Evolutionary conservation across 805 yeast genomes (phyloP).

Genomic region (Cyberlindnera mississippiensis): DNA sequence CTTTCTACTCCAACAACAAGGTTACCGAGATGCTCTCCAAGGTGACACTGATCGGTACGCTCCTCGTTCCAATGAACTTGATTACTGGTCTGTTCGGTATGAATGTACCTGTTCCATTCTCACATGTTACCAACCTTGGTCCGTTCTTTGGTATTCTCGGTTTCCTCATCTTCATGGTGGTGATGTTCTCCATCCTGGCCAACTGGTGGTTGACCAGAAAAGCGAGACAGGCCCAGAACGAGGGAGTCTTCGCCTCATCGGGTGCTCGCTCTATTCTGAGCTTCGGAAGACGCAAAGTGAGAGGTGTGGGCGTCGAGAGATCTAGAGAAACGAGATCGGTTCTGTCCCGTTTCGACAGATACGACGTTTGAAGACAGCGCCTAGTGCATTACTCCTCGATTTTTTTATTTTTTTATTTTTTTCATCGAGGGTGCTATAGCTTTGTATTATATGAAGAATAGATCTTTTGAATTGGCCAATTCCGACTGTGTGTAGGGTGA

Average conservation of each 20-base stretch:
- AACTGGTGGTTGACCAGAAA: slow-evolving; percentile 37
- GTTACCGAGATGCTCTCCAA: slow-evolving; percentile 85
- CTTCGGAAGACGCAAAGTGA: slow-evolving; percentile 18
- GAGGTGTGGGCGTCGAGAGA: slow-evolving; percentile 17
- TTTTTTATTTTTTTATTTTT: no score
- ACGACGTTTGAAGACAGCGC: slow-evolving; percentile 14
- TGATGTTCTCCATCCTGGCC: slow-evolving; percentile 38
- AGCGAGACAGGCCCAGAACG: slow-evolving; percentile 28
- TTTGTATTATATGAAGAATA: no score
- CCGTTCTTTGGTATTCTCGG: slow-evolving; percentile 75
- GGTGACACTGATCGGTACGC: slow-evolving; percentile 86
- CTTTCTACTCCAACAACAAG: slow-evolving; percentile 78
- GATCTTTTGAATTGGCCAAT: no score
- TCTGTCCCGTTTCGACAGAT: slow-evolving; percentile 25
- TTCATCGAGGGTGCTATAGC: no score
- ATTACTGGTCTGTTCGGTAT: slow-evolving; percentile 93
- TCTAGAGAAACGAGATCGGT: slow-evolving; percentile 27
- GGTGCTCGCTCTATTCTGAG: slow-evolving; percentile 33
- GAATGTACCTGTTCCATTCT: slow-evolving; percentile 89
- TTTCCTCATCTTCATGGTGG: slow-evolving; percentile 40
- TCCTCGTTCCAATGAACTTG: slow-evolving; percentile 84
- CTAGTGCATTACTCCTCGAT: no score
- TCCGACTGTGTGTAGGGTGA: no score
- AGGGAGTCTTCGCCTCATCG: slow-evolving; percentile 14
- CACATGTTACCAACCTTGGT: slow-evolving; percentile 37